Base-by-base conservation (phyloP, 371 early-diverging fungal genomes). In the Encephalitozoon cuniculi region DNA sequence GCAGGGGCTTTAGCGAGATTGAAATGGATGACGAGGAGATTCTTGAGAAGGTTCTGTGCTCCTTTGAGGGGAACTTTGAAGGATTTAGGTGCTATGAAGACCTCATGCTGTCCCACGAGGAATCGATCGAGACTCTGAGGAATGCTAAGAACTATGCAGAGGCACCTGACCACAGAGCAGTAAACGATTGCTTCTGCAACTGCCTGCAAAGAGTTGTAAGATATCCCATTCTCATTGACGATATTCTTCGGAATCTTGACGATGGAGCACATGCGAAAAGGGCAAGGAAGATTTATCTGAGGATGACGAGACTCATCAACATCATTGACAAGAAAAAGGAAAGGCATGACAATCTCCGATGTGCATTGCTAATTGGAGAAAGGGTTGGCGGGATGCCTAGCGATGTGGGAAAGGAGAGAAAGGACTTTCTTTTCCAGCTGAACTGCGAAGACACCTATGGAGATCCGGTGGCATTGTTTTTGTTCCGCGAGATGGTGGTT, bases 151-250 rank as follows among this genome's bases (percentile, higher is more conserved):
- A 21, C 12, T n/a, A 28, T 6, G n/a, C n/a, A 3, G 11, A 34
- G 32, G 28, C 18, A 8, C 59, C 59, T 2, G 34, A 28, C 18
- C 18, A 59, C 4, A 59, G 59, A 15, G 21, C 15, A 4, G 59
- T 59, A 3, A 28, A 37, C n/a, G 59, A 59, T 28, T 59, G 59
- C 32, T 34, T 59, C 5, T 59, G 59, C 28, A 59, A 59, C 30
- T 59, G 59, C 15, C 34, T 59, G 59, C 59, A 59, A n/a, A 30
- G 59, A 18, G 34, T 59, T 32, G 59, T 59, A n/a, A 59, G 59
- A 5, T 59, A 59, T 34, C 59, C 59, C 1, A 59, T 59, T 34
- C 37, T 59, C 7, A 30, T 59, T 59, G 59, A 59, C 3, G 59
- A 59, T 15, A 59, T 59, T 34, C 59, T 59, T 30, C 30, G 21